Base-by-base conservation (phyloP, 805 yeast genomes). In the Cyberlindnera mrakii region DNA sequence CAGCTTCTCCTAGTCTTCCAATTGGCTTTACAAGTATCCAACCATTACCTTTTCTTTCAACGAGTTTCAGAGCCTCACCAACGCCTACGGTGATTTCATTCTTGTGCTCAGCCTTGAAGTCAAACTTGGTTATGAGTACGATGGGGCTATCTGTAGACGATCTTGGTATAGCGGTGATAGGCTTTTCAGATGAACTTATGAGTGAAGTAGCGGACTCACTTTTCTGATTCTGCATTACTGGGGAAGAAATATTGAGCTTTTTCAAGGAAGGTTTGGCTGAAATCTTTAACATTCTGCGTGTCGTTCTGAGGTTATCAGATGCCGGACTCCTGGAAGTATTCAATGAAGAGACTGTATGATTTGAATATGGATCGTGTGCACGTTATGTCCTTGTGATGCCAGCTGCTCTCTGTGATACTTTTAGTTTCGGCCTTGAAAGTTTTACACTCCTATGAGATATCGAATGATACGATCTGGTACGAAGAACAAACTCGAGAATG, bases 1-100 rank as follows among this genome's bases (percentile, higher is more conserved):
- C 82, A 1, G 75, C 71, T 4, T 55, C 58, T 5, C 64, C 57
- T 27, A 74, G 44, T 45, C 69, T 64, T 34, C 74, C 75, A 30
- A 78, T 67, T n/a, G 75, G 71, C 54, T 77, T 76, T 8, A 75
- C 83, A 35, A 75, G 55, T 3, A 77, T 57, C 80, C 81, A 76
- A 2, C 81, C 83, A 50, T 72, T 70, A 1, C 72, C 72, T 34
- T 64, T 67, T 33, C 72, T 58, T 40, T 72, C 72, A 5, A 77
- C 47, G 17, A 78, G 57, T 52, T 74, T 77, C 23, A 78, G 58
- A 15, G 75, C 69, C 46, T 76, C 82, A 11, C 82, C 82, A 33
- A 68, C 69, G 3, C 60, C 57, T 1, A 75, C 64, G 1, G 70
- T 51, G 7, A 78, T 57, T 51, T 78, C 84, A 36, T 64, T 61